These are phyloP conservation scores for Vanrija pseudolonga DNA, from an alignment of 1,284 basidiomycete species.

Conservation along the genomic window DNA sequence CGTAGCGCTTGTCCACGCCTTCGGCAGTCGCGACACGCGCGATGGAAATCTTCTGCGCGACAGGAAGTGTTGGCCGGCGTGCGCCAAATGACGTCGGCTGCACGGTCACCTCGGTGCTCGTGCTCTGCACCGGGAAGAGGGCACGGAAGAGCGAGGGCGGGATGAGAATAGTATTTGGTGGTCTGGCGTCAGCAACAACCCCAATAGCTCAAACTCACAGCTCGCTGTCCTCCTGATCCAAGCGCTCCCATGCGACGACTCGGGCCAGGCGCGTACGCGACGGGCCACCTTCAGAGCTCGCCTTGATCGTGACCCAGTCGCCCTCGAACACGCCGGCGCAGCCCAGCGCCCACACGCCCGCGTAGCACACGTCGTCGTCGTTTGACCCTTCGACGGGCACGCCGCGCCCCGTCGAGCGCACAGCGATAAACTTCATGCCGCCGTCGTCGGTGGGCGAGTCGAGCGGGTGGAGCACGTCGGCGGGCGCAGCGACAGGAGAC, in stretches of 20 bases:
- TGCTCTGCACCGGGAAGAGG: constrained; percentile 19
- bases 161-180: constrained; percentile 60
- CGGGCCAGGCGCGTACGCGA: constrained; percentile 54
- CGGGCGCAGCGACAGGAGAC: constrained; percentile 25
- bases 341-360: constrained; percentile 58
- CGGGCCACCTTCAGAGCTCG: constrained; percentile 17
- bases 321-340: constrained; percentile 73
- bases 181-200: constrained; percentile 12
- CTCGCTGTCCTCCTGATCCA: constrained; percentile 33
- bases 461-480: constrained; percentile 15
- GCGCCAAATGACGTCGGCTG: constrained; percentile 48
- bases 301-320: constrained; percentile 69
- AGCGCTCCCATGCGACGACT: constrained; percentile 56
- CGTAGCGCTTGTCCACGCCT: constrained; percentile 69
- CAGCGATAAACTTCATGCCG: constrained; percentile 12
- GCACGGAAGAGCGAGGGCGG: constrained; percentile 34
- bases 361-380: constrained; percentile 32
- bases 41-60: constrained; percentile 68
- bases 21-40: constrained; percentile 79
- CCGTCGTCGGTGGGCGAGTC: constrained; percentile 11
- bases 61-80: constrained; percentile 59
- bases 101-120: constrained; percentile 28
- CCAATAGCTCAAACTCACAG: constrained; percentile 24
- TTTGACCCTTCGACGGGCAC: constrained; percentile 2
- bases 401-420: neutral